Base-by-base conservation (phyloP, 2,329 filamentous ascomycete species). In the Alternaria angustiovoidea region DNA sequence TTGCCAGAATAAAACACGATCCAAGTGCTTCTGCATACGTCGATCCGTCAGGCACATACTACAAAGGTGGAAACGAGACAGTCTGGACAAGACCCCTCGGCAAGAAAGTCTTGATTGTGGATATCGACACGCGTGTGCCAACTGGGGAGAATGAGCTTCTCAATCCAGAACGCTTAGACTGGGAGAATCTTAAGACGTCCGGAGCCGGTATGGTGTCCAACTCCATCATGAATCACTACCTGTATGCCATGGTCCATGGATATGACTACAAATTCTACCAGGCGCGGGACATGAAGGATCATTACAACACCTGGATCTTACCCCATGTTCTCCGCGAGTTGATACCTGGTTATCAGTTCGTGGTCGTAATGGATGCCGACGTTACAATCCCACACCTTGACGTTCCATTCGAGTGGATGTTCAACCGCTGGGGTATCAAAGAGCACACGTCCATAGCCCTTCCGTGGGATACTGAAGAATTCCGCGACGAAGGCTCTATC, bases 371-470 rank as follows among this genome's bases (percentile, higher is more conserved):
- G 53, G 82, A 84, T 64, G 78, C 80, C 24, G 82, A 84, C 59
- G 79, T 76, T 18, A 75, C 79, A 7, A 76, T 83, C 53, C 70
- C 75, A 1, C 74, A 83, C 54, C 75, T 79, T 1, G 75, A 82
- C 34, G 66, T 84, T 1, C 82, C 82, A 3, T 59, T 83, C 16
- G 82, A 84, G 70, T 84, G 81, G 79, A 76, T 84, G 7, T 76
- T 84, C 66, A 82, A 82, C 65, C 75, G 80, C 41, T 84, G 82
- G 82, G 75, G 80, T 54, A 73, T 83, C 48, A 75, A 70, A 9
- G 61, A 69, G 0, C 66, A 78, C 2, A 83, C 80, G 0, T 74
- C 79, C 8, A 66, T 84, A 39, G 75, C 80, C 4, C 74, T 83
- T 68, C 76, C 82, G 5, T 67, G 75, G 53, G 81, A 83, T 38